These are phyloP conservation scores for Wallacemonas sp. DNA, from an alignment of 208 protist species.

Conservation along the genomic window DNA sequence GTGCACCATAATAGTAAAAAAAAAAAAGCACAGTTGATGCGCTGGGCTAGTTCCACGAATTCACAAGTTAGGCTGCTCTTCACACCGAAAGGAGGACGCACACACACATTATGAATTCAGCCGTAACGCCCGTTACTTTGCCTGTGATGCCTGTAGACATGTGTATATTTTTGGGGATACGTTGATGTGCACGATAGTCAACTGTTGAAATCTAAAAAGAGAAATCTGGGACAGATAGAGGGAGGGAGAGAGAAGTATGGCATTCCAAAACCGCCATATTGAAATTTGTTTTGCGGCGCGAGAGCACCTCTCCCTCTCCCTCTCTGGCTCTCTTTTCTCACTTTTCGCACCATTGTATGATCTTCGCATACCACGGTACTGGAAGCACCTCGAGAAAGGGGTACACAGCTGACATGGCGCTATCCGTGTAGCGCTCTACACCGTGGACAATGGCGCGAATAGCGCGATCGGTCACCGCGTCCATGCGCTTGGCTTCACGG, in stretches of 20 bases:
- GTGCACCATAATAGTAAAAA: no score
- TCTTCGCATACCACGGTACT: slow-evolving; percentile 14
- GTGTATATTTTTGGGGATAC: no score
- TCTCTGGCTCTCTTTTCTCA: slow-evolving; percentile 7
- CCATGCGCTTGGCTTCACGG: slow-evolving; percentile 5
- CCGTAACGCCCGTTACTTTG: background rate
- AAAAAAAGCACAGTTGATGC: background rate
- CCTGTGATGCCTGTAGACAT: no score
- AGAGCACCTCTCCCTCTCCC: no score
- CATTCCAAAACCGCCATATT: no score
- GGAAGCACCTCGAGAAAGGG: slow-evolving; percentile 2
- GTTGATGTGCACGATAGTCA: no score
- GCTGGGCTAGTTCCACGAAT: background rate
- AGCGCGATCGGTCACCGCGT: background rate
- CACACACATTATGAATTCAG: no score
- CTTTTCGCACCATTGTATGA: slow-evolving; percentile 4
- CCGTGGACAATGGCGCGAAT: slow-evolving; percentile 10
- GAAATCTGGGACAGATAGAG: no score
- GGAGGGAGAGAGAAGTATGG: no score
- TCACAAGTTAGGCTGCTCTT: no score
- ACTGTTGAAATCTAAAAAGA: no score
- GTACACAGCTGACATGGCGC: background rate
- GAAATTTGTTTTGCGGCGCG: no score
- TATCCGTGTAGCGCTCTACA: slow-evolving; percentile 10
- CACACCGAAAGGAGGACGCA: background rate